Evolutionary conservation across 2,329 filamentous ascomycete species (phyloP).

Genomic region (Tolypocladium pustulatum): DNA sequence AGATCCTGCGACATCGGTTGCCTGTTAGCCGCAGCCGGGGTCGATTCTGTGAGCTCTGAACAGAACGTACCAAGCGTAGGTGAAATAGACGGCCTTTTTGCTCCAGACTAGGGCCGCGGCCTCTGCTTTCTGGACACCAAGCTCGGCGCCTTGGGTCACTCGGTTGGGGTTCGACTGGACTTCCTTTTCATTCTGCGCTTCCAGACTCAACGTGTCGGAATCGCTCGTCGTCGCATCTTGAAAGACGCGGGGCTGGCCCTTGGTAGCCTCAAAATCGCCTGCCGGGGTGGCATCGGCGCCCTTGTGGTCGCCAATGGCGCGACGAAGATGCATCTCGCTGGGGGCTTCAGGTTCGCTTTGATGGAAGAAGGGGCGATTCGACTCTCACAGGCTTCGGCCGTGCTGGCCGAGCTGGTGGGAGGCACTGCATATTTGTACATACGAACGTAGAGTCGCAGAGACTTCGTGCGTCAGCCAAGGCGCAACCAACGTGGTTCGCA

Average conservation of each 20-base stretch:
- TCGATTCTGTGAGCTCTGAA: background rate
- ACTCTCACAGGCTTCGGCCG: background rate
- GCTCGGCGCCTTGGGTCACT: conserved; percentile 11
- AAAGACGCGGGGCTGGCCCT: background rate
- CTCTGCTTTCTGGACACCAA: conserved; percentile 28
- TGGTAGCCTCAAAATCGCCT: background rate
- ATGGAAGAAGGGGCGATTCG: background rate
- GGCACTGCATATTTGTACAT: background rate
- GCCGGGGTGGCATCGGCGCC: background rate
- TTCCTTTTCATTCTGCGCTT: background rate
- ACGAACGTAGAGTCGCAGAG: background rate
- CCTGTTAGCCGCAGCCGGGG: background rate
- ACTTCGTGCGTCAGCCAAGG: background rate
- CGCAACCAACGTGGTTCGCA: background rate
- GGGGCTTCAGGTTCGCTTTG: background rate
- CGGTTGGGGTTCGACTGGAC: background rate
- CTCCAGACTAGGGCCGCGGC: conserved; percentile 29
- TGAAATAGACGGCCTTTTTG: conserved; percentile 22
- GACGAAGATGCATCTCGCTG: background rate
- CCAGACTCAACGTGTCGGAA: background rate
- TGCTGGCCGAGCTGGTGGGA: background rate
- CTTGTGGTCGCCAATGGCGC: background rate
- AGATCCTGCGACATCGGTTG: conserved; percentile 22
- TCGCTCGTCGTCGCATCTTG: background rate
- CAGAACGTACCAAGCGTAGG: conserved; percentile 15